A percentile compares a stretch with the other conserved stretches of the same genome.
Conservation (phyloP, 2,329 filamentous ascomycete genomes). For the Hypoxylon sp. region DNA sequence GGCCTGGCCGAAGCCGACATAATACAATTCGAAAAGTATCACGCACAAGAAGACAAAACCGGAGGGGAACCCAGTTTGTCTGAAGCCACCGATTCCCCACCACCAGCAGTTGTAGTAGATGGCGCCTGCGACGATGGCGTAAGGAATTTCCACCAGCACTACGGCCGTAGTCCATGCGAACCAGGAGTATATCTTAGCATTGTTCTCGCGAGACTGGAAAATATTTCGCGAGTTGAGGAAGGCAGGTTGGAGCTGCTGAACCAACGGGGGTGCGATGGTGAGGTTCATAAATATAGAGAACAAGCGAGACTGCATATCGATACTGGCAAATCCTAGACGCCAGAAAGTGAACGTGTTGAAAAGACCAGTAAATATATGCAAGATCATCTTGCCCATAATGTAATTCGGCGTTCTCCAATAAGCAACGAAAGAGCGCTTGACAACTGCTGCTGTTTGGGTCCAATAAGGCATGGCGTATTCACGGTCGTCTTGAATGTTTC, state of each 20-base stretch:
- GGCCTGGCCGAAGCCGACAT: slow-evolving; percentile 53
- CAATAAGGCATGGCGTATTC: slow-evolving; percentile 75
- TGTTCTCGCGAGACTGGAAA: slow-evolving; percentile 80
- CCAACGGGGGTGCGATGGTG: slow-evolving; percentile 80
- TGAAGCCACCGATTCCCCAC: slow-evolving; percentile 65
- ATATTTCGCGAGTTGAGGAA: slow-evolving; percentile 76
- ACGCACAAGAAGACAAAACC: slow-evolving; percentile 75
- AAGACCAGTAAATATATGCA: slow-evolving; percentile 73
- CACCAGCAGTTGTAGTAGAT: slow-evolving; percentile 77
- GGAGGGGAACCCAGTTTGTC: slow-evolving; percentile 67
- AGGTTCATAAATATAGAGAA: slow-evolving; percentile 85
- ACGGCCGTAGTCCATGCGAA: slow-evolving; percentile 76
- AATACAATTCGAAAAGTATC: slow-evolving; percentile 64
- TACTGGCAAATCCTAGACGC: slow-evolving; percentile 68
- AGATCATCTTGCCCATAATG: slow-evolving; percentile 71
- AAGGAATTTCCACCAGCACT: slow-evolving; percentile 79
- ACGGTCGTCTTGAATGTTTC: slow-evolving; percentile 64
- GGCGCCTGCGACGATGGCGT: slow-evolving; percentile 74
- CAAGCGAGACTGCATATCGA: slow-evolving; percentile 78
- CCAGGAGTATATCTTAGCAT: slow-evolving; percentile 87
- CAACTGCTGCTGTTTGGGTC: slow-evolving; percentile 68
- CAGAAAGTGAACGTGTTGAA: slow-evolving; percentile 82
- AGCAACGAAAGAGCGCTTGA: slow-evolving; percentile 70
- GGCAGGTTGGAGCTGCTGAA: slow-evolving; percentile 82
- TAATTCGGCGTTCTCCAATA: slow-evolving; percentile 79